These are phyloP conservation scores for Hemileia vastatrix DNA, from an alignment of 1,284 basidiomycete species.

Conservation along the genomic window DNA sequence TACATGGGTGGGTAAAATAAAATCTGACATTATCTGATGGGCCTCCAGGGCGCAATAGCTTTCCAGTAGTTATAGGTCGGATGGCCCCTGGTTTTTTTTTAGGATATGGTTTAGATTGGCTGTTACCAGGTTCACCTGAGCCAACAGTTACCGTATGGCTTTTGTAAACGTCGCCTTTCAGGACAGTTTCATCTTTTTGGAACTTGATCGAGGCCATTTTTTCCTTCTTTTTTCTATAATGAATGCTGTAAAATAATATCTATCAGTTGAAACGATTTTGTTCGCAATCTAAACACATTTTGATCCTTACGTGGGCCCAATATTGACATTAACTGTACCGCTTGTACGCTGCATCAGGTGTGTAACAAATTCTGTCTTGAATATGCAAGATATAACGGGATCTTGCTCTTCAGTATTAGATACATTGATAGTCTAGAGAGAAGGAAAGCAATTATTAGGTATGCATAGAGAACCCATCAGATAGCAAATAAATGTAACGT, in stretches of 20 bases:
- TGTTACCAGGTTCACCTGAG: conserved; percentile 73
- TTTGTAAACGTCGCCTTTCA: conserved; percentile 82
- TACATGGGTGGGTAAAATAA: conserved; percentile 30
- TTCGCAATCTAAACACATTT: conserved; percentile 15
- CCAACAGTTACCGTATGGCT: conserved; percentile 79
- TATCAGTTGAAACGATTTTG: neutral
- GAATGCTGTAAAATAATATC: conserved; percentile 52
- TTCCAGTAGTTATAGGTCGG: conserved; percentile 73
- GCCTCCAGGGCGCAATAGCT: conserved; percentile 65
- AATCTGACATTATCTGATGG: conserved; percentile 53
- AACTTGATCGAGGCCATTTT: conserved; percentile 83
- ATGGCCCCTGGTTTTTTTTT: conserved; percentile 75
- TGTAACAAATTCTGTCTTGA: conserved; percentile 91
- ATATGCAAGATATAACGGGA: conserved; percentile 76
- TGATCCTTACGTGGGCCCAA: conserved; percentile 64
- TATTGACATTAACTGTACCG: conserved; percentile 62
- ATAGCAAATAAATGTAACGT: conserved; percentile 32
- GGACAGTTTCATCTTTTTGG: conserved; percentile 74
- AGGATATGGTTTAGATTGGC: conserved; percentile 70
- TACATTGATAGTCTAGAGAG: conserved; percentile 58
- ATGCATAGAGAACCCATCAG: neutral
- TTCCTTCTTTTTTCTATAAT: conserved; percentile 94
- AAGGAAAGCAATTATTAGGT: neutral
- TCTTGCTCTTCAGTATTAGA: conserved; percentile 80
- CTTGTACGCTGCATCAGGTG: conserved; percentile 72